phyloP scores from a whole-genome alignment of 2,329 filamentous ascomycete genomes.

The Alternaria solani region DNA sequence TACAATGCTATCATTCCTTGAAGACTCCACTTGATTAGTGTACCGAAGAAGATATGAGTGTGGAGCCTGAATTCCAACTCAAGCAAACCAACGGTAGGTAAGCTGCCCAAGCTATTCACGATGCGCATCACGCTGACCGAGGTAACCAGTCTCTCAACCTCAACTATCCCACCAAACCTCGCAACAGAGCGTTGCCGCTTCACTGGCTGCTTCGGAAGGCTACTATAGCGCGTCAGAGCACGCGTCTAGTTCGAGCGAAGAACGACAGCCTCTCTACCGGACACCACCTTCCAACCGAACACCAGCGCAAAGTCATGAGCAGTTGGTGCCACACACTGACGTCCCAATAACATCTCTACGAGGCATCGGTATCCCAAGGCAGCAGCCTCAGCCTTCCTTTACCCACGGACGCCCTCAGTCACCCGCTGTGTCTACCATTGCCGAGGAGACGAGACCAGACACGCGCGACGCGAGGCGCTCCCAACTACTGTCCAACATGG shows the following conservation, averaged over 20 bases:
- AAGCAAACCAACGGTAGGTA: conserved; percentile 55
- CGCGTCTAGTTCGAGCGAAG: conserved; percentile 49
- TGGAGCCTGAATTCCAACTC: conserved; percentile 49
- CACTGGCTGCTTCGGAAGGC: conserved; percentile 59
- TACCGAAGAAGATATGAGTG: conserved; percentile 46
- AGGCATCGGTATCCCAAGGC: conserved; percentile 45
- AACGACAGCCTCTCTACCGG: conserved; percentile 39
- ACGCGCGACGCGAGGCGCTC: conserved; percentile 35
- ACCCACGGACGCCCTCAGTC: conserved; percentile 32
- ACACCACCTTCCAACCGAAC: conserved; percentile 48
- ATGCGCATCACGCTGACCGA: conserved; percentile 23
- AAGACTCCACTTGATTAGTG: conserved; percentile 40
- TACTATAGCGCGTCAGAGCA: conserved; percentile 59
- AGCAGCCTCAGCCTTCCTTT: conserved; percentile 27
- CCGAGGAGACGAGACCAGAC: conserved; percentile 40
- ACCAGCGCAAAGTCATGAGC: conserved; percentile 50
- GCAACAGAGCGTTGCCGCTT: conserved; percentile 58
- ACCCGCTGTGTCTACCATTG: conserved; percentile 43
- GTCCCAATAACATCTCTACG: conserved; percentile 44
- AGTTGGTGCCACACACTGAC: conserved; percentile 37
- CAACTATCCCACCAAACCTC: conserved; percentile 53
- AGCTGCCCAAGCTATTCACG: conserved; percentile 11
- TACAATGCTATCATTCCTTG: conserved; percentile 39
- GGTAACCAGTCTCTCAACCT: conserved; percentile 49
- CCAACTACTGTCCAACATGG: conserved; percentile 37